A percentile compares a stretch with the other conserved stretches of the same genome.
These are phyloP conservation scores for Saccharomycopsis olivae DNA, from an alignment of 805 yeast species.

Conservation along the genomic window DNA sequence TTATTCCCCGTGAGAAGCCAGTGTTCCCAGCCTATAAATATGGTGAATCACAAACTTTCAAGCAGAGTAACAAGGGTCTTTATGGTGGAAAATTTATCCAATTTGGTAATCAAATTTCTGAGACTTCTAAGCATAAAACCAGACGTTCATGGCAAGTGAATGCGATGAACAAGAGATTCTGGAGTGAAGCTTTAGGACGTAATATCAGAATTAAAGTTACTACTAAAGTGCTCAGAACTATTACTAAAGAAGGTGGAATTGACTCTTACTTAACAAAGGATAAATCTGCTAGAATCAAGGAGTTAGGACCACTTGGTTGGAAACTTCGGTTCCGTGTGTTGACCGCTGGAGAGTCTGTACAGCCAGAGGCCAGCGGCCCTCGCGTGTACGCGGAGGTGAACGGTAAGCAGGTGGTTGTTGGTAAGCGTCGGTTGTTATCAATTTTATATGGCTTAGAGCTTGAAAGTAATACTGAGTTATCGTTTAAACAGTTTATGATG, in stretches of 20 bases:
- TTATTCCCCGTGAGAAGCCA: constrained; percentile 34
- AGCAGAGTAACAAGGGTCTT: constrained; percentile 78
- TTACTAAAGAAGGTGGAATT: constrained; percentile 89
- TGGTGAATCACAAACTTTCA: constrained; percentile 68
- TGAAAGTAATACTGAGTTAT: constrained; percentile 31
- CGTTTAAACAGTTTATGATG: constrained; percentile 37
- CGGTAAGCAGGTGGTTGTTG: constrained; percentile 40
- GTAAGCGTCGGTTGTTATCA: constrained; percentile 52
- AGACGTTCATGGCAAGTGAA: constrained; percentile 76
- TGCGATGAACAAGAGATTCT: constrained; percentile 59
- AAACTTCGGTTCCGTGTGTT: constrained; percentile 68
- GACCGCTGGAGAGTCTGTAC: constrained; percentile 25
- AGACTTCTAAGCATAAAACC: constrained; percentile 58
- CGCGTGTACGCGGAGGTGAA: constrained; percentile 44
- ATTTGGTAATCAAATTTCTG: constrained; percentile 70
- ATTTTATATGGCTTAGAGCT: constrained; percentile 41
- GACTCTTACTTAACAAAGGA: constrained; percentile 84
- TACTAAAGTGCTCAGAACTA: constrained; percentile 74
- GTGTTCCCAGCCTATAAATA: constrained; percentile 61
- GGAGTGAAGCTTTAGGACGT: constrained; percentile 71
- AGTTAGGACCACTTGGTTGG: constrained; percentile 92
- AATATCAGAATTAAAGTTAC: constrained; percentile 52
- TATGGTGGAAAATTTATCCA: constrained; percentile 82
- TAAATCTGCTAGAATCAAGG: constrained; percentile 81
- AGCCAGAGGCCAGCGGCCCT: too few relatives aligned